phyloP scores from a whole-genome alignment of 1,284 basidiomycete genomes.

The Sanguinoderma infundibulare region DNA sequence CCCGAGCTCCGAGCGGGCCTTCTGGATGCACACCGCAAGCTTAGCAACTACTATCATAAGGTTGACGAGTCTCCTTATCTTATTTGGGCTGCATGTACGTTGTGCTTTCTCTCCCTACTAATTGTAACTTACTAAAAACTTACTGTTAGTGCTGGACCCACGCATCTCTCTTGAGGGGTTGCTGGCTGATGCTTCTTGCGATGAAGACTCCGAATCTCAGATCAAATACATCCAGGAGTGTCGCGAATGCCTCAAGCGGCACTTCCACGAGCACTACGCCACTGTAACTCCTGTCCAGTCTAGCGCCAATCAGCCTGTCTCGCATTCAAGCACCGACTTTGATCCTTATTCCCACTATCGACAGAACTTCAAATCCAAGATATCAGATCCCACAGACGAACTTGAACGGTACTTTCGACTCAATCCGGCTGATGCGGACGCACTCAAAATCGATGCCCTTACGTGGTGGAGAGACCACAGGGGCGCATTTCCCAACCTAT shows the following conservation, averaged over 20 bases:
- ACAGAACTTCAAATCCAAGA: not conserved
- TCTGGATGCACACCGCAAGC: slow-evolving; percentile 2
- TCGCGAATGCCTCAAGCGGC: not conserved
- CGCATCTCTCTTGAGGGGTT: not conserved
- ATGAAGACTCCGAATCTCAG: not conserved
- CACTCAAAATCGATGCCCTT: not conserved
- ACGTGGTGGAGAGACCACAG: not conserved
- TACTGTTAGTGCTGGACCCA: not conserved
- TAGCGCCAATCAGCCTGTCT: not conserved
- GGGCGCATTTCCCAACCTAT: not conserved
- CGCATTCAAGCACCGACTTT: too few relatives aligned
- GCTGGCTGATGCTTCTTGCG: not conserved
- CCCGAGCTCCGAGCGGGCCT: not conserved
- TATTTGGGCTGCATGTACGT: slow-evolving; percentile 5
- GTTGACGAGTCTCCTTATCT: slow-evolving; percentile 1
- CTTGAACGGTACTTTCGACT: not conserved
- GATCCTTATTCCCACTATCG: not conserved
- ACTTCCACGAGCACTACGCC: not conserved
- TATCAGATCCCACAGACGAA: not conserved
- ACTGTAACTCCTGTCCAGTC: not conserved
- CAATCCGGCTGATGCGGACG: not conserved
- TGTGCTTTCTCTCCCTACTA: not conserved
- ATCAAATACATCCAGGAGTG: not conserved
- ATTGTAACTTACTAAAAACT: not conserved
- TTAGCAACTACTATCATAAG: slow-evolving; percentile 7